A percentile compares a stretch with the other conserved stretches of the same genome.
Conservation (phyloP, 768 basidiomycete species). For the Trametes cinnabarina region DNA sequence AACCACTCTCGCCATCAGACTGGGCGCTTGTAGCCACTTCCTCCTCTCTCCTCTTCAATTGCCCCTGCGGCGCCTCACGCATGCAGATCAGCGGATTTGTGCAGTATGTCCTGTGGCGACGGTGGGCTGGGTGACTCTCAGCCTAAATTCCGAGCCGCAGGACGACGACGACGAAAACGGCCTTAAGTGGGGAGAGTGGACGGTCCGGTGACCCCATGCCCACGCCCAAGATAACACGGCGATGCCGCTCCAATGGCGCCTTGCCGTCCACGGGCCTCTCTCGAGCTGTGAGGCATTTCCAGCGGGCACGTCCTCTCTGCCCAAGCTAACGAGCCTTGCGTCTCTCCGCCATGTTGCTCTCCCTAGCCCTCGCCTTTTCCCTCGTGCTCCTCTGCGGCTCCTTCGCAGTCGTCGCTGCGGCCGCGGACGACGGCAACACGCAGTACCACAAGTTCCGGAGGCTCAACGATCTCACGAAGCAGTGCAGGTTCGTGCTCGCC, state of each 20-base stretch:
- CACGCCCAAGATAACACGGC: constrained; percentile 15
- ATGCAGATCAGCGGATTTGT: too few species aligned
- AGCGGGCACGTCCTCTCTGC: background rate
- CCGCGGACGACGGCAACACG: background rate
- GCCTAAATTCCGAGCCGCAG: too few species aligned
- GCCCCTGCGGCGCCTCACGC: too few species aligned
- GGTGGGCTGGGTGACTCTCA: too few species aligned
- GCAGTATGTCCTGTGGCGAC: too few species aligned
- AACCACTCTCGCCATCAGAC: too few species aligned
- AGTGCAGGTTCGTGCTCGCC: constrained; percentile 28
- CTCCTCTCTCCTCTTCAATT: too few species aligned
- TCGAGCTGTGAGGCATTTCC: background rate
- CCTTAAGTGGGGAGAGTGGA: background rate
- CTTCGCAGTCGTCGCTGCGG: background rate
- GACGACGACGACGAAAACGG: too few species aligned
- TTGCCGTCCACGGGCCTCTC: constrained; percentile 1
- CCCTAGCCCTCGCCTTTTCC: constrained; percentile 1
- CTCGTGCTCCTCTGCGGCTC: constrained; percentile 1
- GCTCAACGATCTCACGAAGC: constrained; percentile 17
- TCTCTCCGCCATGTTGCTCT: constrained; percentile 12
- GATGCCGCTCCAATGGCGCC: constrained; percentile 12
- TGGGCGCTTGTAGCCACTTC: too few species aligned
- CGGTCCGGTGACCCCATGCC: constrained; percentile 17
- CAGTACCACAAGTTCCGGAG: background rate
- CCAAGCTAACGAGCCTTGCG: background rate